A percentile compares a stretch with the other conserved stretches of the same genome.
These are phyloP conservation scores for Pichia phayaonensis DNA, from an alignment of 805 yeast genomes.

Conservation along the genomic window DNA sequence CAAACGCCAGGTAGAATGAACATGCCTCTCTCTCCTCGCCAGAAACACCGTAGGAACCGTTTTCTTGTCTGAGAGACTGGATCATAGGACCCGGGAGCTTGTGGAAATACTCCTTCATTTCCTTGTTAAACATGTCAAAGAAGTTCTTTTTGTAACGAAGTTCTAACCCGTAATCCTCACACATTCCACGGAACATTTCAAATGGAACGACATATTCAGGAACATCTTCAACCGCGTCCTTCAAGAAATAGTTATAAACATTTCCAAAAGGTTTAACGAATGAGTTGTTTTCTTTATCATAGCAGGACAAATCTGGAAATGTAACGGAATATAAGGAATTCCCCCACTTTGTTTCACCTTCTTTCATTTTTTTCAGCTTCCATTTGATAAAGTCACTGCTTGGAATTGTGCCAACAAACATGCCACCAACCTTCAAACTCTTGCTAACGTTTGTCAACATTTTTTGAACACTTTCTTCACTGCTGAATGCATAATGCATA, in stretches of 20 bases:
- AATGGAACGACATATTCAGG: conserved; percentile 97
- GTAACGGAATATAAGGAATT: conserved; percentile 75
- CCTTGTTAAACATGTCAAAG: conserved; percentile 72
- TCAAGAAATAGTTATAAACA: conserved; percentile 68
- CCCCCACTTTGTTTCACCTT: conserved; percentile 66
- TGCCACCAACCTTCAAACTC: conserved; percentile 74
- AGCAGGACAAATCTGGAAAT: conserved; percentile 44
- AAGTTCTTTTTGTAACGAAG: conserved; percentile 70
- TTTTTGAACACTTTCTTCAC: conserved; percentile 69
- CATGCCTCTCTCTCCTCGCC: conserved; percentile 85
- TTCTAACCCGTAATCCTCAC: conserved; percentile 74
- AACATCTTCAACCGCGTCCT: conserved; percentile 93
- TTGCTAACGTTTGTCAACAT: conserved; percentile 68
- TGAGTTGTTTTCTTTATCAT: conserved; percentile 60
- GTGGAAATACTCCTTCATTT: conserved; percentile 59
- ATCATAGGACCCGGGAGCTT: conserved; percentile 48
- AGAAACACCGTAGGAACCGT: conserved; percentile 79
- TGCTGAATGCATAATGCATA: conserved; percentile 88
- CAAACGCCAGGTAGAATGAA: conserved; percentile 80
- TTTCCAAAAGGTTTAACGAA: conserved; percentile 78
- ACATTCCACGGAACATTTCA: conserved; percentile 73
- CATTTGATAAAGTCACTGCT: conserved; percentile 76
- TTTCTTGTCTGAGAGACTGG: conserved; percentile 64
- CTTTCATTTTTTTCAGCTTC: conserved; percentile 45
- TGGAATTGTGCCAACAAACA: conserved; percentile 90